A percentile compares a stretch with the other conserved stretches of the same genome.
These are phyloP conservation scores for Alternaria longipes DNA, from an alignment of 2,329 filamentous ascomycete genomes.

Conservation along the genomic window DNA sequence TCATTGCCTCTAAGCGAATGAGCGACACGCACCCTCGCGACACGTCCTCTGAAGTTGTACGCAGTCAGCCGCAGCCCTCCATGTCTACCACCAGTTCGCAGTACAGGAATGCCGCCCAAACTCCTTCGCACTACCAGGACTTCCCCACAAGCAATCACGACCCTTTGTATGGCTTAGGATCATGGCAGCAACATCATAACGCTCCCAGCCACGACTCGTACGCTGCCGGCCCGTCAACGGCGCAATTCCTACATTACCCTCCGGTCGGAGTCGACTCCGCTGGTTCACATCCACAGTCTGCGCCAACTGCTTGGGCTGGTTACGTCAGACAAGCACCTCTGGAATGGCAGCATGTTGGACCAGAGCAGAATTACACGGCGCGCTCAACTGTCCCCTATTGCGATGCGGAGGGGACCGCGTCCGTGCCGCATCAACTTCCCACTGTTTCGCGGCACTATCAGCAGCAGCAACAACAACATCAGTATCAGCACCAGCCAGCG, in stretches of 20 bases:
- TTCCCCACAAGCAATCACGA: slow-evolving; percentile 32
- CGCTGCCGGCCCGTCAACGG: slow-evolving; percentile 32
- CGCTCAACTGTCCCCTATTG: slow-evolving; percentile 31
- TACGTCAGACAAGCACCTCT: slow-evolving; percentile 28
- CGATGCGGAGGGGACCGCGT: slow-evolving; percentile 25
- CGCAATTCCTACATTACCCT: slow-evolving; percentile 37
- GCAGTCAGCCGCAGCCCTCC: slow-evolving; percentile 37
- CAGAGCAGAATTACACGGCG: slow-evolving; percentile 27
- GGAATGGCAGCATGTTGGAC: slow-evolving; percentile 29
- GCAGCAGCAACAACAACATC: slow-evolving; percentile 10
- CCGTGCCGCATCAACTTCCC: slow-evolving; percentile 15
- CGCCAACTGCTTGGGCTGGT: slow-evolving; percentile 31
- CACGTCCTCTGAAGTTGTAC: slow-evolving; percentile 31
- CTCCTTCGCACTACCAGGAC: slow-evolving; percentile 41
- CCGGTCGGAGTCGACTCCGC: slow-evolving; percentile 37
- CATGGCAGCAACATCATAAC: slow-evolving; percentile 32
- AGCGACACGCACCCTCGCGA: slow-evolving; percentile 29
- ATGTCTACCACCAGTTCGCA: slow-evolving; percentile 44
- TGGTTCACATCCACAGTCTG: slow-evolving; percentile 27
- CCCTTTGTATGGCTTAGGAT: slow-evolving; percentile 35
- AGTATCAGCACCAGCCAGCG: slow-evolving; percentile 16
- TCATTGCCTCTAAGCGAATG: slow-evolving; percentile 29
- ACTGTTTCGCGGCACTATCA: slow-evolving; percentile 27
- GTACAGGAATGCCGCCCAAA: slow-evolving; percentile 39
- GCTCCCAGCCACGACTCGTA: slow-evolving; percentile 32